Evolutionary conservation across 1,284 basidiomycete species (phyloP).

Genomic region (Ganoderma lucidum): DNA sequence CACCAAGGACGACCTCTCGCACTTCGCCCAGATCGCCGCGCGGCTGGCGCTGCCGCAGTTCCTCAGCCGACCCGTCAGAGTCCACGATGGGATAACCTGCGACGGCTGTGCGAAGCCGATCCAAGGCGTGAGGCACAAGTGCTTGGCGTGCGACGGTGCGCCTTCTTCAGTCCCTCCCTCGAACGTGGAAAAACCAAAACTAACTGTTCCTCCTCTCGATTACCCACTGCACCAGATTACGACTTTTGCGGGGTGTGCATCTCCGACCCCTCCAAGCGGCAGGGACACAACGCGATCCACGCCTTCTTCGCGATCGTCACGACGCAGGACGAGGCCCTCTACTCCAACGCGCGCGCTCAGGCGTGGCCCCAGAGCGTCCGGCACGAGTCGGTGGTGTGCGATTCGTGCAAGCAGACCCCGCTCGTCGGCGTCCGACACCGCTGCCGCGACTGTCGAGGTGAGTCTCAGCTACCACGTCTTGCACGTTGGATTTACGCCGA

Average conservation of each 20-base stretch:
- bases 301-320: slow-evolving; percentile 70
- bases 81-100: slow-evolving; percentile 58
- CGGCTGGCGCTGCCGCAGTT: neutral
- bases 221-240: slow-evolving; percentile 44
- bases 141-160: slow-evolving; percentile 71
- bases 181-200: neutral
- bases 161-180: neutral
- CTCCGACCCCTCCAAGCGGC: slow-evolving; percentile 24
- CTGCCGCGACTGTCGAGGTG: slow-evolving; percentile 64
- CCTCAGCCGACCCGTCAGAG: neutral
- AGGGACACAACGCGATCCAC: slow-evolving; percentile 45
- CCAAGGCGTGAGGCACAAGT: slow-evolving; percentile 72
- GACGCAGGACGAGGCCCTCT: slow-evolving; percentile 46
- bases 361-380: neutral
- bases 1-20: slow-evolving; percentile 49
- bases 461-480: neutral
- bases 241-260: slow-evolving; percentile 74
- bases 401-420: slow-evolving; percentile 72
- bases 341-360: slow-evolving; percentile 35
- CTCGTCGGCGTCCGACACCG: slow-evolving; percentile 60
- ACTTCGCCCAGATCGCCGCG: slow-evolving; percentile 19
- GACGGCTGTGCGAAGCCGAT: slow-evolving; percentile 62
- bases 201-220: neutral
- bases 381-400: slow-evolving; percentile 50
- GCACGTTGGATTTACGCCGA: neutral